Base-by-base conservation (phyloP, 169 alveolate genomes). In the Plasmodium vinckei region DNA sequence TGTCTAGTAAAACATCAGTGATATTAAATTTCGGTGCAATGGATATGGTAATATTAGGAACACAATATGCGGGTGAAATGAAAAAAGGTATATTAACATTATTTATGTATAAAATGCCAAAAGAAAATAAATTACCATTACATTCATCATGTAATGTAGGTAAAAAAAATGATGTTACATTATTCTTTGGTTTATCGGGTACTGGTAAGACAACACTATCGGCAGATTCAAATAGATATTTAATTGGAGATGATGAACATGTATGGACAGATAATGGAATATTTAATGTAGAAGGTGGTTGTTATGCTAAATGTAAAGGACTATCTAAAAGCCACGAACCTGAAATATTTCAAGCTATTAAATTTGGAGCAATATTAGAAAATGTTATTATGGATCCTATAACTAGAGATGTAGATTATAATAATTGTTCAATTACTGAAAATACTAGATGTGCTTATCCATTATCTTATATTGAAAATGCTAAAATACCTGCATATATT, bases 31-130 rank as follows among this genome's bases (percentile, higher is more conserved):
- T 97, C 63, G 96, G 95, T 21, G 90, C 96, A 21, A 94, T 96
- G 91, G 98, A 97, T 87, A 95, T 97, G 96, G 98, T 95, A 44
- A 97, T 98, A 61, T 93, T 98, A 79, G 99, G 99, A 60, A 93
- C 99, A 15, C 97, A 97, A 92, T 98, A 98, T 86, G 99, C 99
- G 2, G 99, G 99, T 0, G 99, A 97, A 92, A 98, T 98, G 99
- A 98, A 98, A 92, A 97, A 97, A 90, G 99, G 99, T 4, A 92
- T 97, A 68, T 94, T 97, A 91, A 97, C 98, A 15, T 92, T 97
- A 69, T 95, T 95, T 96, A 97, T 96, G 96, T 97, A 97, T 92
- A 87, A 94, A 70, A 94, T 96, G 97, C 99, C 99, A n/a, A 93
- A 92, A 92, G 88, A 94, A 89, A 93, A 94, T 27, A 97, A 97